A percentile compares a stretch with the other conserved stretches of the same genome.
Evolutionary conservation across 2,329 filamentous ascomycete species (phyloP).

Genomic region (Colletotrichum phormii): DNA sequence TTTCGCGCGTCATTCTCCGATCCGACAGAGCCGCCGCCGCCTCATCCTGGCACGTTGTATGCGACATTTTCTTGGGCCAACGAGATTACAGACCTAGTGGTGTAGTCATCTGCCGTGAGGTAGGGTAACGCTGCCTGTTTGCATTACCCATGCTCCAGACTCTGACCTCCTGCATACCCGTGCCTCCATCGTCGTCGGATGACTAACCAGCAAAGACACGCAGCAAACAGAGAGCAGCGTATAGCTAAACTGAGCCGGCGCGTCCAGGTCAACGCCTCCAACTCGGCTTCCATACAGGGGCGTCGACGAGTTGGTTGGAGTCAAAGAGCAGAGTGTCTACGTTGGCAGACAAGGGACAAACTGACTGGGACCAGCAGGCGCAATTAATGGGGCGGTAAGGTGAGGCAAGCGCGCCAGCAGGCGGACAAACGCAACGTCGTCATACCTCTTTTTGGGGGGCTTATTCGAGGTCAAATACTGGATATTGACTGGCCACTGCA

Average conservation of each 20-base stretch:
- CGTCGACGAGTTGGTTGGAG: background rate
- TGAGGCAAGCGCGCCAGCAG: background rate
- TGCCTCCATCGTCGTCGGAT: constrained; percentile 28
- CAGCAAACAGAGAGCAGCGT: background rate
- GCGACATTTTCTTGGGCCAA: constrained; percentile 4
- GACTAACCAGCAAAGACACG: constrained; percentile 5
- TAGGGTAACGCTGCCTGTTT: constrained; percentile 21
- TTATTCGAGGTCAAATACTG: background rate
- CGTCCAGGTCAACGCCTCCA: background rate
- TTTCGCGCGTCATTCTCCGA: constrained; percentile 29
- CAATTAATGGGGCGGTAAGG: background rate
- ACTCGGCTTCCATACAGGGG: background rate
- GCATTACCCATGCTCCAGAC: constrained; percentile 15
- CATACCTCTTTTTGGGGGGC: constrained; percentile 12
- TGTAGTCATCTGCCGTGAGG: constrained; percentile 18
- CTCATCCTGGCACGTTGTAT: constrained; percentile 22
- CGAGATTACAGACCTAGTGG: background rate
- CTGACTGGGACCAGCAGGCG: background rate
- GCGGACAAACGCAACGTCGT: constrained; percentile 26
- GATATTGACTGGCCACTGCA: constrained; percentile 24
- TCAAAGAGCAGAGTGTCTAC: background rate
- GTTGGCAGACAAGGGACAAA: constrained; percentile 1
- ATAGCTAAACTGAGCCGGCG: background rate
- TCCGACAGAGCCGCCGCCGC: constrained; percentile 35
- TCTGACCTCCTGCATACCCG: constrained; percentile 33